phyloP scores from a whole-genome alignment of 768 basidiomycete genomes.

The Sporobolomyces phaffii region DNA sequence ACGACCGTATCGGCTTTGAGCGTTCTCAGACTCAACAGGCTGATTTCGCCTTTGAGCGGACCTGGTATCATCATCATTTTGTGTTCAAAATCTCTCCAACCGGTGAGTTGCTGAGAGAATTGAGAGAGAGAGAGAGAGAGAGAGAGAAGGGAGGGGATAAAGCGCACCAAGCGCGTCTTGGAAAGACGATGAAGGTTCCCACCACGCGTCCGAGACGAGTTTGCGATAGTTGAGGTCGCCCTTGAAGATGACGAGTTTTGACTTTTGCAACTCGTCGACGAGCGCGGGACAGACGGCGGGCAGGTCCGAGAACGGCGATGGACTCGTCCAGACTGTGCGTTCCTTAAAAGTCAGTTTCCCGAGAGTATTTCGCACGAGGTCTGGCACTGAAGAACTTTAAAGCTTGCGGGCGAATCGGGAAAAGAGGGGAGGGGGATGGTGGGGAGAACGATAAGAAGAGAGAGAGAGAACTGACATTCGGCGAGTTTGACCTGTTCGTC shows the following conservation, averaged over 20 bases:
- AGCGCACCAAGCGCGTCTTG: constrained; percentile 62
- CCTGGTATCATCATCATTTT: no score
- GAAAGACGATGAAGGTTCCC: constrained; percentile 77
- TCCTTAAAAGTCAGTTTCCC: not conserved
- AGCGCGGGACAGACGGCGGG: constrained; percentile 49
- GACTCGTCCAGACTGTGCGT: constrained; percentile 37
- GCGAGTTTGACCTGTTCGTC: constrained; percentile 1
- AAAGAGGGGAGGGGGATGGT: no score
- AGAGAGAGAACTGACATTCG: constrained; percentile 9
- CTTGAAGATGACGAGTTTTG: constrained; percentile 78
- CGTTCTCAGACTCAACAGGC: constrained; percentile 76
- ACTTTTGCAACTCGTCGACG: constrained; percentile 53
- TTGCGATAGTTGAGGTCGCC: constrained; percentile 84
- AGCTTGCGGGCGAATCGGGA: no score
- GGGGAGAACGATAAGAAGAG: not conserved
- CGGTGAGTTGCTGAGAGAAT: not conserved
- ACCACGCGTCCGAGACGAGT: constrained; percentile 77
- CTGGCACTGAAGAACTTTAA: no score
- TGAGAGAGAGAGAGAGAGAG: not conserved
- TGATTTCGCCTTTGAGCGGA: constrained; percentile 70
- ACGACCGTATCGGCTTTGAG: constrained; percentile 94
- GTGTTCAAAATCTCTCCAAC: no score
- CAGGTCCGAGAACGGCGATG: constrained; percentile 30
- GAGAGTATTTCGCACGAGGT: no score
- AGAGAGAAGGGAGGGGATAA: not conserved